Evolutionary conservation across 2,329 filamentous ascomycete species (phyloP).

Genomic region (Penicillium sp.): DNA sequence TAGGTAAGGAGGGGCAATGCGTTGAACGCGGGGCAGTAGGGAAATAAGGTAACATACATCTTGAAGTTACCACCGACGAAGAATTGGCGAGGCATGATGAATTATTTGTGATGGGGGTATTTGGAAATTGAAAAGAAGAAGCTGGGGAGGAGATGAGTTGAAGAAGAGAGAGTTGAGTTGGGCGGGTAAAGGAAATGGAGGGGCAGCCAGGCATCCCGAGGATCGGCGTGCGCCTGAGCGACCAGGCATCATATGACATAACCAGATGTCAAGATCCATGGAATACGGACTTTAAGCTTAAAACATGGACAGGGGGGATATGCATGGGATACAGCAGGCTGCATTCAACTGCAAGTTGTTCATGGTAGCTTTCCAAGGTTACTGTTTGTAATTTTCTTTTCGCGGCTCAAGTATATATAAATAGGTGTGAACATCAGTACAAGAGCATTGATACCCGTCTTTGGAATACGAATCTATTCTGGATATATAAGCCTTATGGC

Average conservation of each 20-base stretch:
- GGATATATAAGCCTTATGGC: too few relatives aligned
- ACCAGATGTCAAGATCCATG: constrained; percentile 5
- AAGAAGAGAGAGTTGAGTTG: constrained; percentile 16
- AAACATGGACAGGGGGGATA: background rate
- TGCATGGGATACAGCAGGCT: background rate
- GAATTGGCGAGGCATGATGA: constrained; percentile 91
- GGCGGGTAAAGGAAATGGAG: constrained; percentile 24
- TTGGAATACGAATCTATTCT: too few relatives aligned
- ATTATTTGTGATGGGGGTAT: constrained; percentile 19
- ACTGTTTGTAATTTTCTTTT: too few relatives aligned
- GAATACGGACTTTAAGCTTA: background rate
- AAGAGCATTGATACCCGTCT: too few relatives aligned
- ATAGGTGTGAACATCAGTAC: too few relatives aligned
- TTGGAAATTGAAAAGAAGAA: constrained; percentile 10
- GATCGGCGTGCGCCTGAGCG: constrained; percentile 13
- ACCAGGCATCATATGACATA: constrained; percentile 20
- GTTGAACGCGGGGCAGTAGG: constrained; percentile 31
- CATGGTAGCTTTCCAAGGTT: too few relatives aligned
- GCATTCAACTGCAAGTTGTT: background rate
- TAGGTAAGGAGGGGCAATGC: constrained; percentile 31
- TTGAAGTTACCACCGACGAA: constrained; percentile 99
- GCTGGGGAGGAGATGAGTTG: constrained; percentile 13
- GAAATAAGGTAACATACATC: constrained; percentile 67
- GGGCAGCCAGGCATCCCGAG: constrained; percentile 18
- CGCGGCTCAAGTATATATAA: too few relatives aligned